Evolutionary conservation across 176 grass and related monocot species (phyloP).

Genomic region (Raddia distichophylla): DNA sequence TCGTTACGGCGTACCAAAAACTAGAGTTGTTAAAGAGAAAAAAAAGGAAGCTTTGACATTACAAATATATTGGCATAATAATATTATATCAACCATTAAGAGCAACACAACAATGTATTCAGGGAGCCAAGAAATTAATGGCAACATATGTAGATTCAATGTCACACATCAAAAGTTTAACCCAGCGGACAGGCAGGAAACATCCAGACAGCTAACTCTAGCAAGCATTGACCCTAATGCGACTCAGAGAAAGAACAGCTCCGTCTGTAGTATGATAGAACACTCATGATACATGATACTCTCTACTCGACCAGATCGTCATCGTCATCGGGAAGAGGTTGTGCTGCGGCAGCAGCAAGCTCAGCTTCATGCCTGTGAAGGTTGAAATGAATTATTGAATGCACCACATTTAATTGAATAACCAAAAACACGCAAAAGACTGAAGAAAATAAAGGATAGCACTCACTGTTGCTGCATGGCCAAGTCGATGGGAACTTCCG

Average conservation of each 20-base stretch:
- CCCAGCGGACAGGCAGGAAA: slow-evolving; percentile 1
- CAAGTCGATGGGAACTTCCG: slow-evolving; percentile 78
- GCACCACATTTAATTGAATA: not conserved
- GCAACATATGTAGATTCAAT: slow-evolving; percentile 19
- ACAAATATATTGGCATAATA: not conserved
- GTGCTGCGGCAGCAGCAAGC: slow-evolving; percentile 57
- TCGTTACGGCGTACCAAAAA: not conserved
- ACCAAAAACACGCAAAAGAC: not conserved
- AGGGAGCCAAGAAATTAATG: slow-evolving; percentile 50
- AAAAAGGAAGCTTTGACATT: not conserved
- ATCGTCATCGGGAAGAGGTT: slow-evolving; percentile 85
- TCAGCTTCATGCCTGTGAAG: slow-evolving; percentile 67
- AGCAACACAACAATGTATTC: slow-evolving; percentile 33
- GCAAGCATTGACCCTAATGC: slow-evolving; percentile 36
- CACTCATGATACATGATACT: slow-evolving; percentile 30
- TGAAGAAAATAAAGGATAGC: not conserved
- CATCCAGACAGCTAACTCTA: slow-evolving; percentile 21
- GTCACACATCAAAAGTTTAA: slow-evolving; percentile 43
- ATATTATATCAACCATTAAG: not conserved
- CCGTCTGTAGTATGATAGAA: not conserved
- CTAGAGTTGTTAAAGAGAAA: not conserved
- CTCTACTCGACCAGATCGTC: slow-evolving; percentile 78
- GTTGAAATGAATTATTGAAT: not conserved
- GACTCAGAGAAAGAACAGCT: slow-evolving; percentile 36
- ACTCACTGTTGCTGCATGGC: slow-evolving; percentile 91